These are phyloP conservation scores for Salvia hispanica DNA, from an alignment of 257 asterid genomes.

Conservation along the genomic window DNA sequence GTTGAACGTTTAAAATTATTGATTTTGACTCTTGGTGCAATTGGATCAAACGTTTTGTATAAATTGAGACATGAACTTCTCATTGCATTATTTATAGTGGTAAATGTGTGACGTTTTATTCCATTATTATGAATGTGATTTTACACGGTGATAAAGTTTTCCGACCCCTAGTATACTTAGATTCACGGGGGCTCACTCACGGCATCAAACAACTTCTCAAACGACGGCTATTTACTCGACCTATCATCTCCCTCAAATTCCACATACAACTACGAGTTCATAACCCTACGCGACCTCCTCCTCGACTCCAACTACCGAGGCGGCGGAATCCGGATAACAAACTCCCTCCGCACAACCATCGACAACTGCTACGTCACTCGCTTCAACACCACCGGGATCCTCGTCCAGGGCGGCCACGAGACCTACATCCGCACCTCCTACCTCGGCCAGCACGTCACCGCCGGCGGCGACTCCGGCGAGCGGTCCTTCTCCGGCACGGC, in stretches of 20 bases:
- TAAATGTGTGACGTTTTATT: too few relatives aligned
- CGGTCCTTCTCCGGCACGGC: slow-evolving; percentile 70
- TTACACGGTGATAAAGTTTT: too few relatives aligned
- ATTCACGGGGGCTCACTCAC: slow-evolving; percentile 83
- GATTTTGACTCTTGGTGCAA: neutral
- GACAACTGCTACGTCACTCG: slow-evolving; percentile 83
- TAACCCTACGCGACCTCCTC: slow-evolving; percentile 66
- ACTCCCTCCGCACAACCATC: slow-evolving; percentile 68
- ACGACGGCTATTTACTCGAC: slow-evolving; percentile 62
- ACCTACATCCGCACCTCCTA: slow-evolving; percentile 71
- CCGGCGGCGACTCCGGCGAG: slow-evolving; percentile 74
- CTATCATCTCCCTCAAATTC: slow-evolving; percentile 52
- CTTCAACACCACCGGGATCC: slow-evolving; percentile 69
- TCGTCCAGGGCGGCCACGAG: slow-evolving; percentile 72
- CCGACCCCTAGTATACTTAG: slow-evolving; percentile 33
- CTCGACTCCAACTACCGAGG: slow-evolving; percentile 71
- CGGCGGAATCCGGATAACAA: slow-evolving; percentile 70
- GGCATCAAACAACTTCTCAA: slow-evolving; percentile 71
- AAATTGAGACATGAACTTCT: too few relatives aligned
- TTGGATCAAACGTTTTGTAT: too few relatives aligned
- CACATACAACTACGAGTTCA: slow-evolving; percentile 59
- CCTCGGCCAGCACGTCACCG: slow-evolving; percentile 80
- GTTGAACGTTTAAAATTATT: neutral
- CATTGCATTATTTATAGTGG: too few relatives aligned
- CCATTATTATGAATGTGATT: too few relatives aligned